Base-by-base conservation (phyloP, 495 filamentous ascomycete species). In the Daldinia vernicosa region DNA sequence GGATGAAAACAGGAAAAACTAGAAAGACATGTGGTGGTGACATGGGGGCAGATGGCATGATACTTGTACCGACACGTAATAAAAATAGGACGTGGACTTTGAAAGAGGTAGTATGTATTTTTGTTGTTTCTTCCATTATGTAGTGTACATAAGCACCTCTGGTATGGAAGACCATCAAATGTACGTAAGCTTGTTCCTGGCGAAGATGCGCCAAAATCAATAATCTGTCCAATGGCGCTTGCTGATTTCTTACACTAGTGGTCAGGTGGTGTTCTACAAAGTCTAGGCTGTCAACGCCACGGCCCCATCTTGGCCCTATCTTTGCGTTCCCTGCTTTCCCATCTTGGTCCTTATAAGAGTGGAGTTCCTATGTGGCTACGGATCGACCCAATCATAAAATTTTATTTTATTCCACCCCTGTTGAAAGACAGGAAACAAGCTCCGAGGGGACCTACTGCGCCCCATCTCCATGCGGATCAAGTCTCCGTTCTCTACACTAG, bases 21-120 rank as follows among this genome's bases (percentile, higher is more conserved):
- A 64, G 70, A 55, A 61, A 51, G 37, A 43, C 40, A 19, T 27
- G 32, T 37, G 64, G 32, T 37, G 64, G 53, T 60, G 64, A 60
- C 63, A 72, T 60, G 45, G 17, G n/a, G 32, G 59, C 27, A 33
- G 58, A 67, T 67, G 69, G 69, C 28, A 72, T 64, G 69, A 72
- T 72, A 68, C 70, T 65, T 72, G 70, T 69, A 69, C 64, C 60
- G 37, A 62, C 65, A 65, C 70, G 56, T 63, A 72, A 68, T 56
- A 68, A 67, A 67, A 67, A 71, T 71, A 67, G 63, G 7, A 57
- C 52, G 40, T 56, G 4, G 28, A 55, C 30, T 53, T 55, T 30
- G 27, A 40, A 63, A n/a, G n/a, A n/a, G n/a, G n/a, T n/a, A n/a
- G n/a, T n/a, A n/a, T n/a, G 37, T 61, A 56, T 57, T 52, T 51